Conservation (phyloP, 176 grass and related monocot genomes). For the Triticum monococcum region DNA sequence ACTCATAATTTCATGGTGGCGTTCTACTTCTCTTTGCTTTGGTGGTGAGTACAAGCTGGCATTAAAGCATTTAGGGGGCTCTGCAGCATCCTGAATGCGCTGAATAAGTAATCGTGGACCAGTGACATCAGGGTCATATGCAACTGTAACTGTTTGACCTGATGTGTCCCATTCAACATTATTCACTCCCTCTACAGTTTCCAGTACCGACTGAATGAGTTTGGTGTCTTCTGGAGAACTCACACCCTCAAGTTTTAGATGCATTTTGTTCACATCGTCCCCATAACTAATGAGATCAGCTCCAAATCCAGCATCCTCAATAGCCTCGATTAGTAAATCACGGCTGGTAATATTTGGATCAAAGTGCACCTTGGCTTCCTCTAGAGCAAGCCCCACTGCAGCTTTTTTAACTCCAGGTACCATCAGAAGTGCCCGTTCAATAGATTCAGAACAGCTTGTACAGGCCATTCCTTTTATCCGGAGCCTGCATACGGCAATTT, state of each 20-base stretch:
- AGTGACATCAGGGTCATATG: conserved; percentile 88
- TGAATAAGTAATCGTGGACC: conserved; percentile 89
- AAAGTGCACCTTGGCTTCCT: conserved; percentile 98
- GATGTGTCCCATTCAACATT: conserved; percentile 63
- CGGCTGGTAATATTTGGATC: conserved; percentile 74
- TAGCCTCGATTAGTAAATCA: conserved; percentile 64
- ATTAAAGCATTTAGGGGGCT: conserved; percentile 51
- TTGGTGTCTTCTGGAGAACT: conserved; percentile 57
- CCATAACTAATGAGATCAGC: conserved; percentile 81
- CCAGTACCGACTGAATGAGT: conserved; percentile 69
- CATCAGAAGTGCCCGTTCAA: conserved; percentile 78
- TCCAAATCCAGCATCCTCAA: conserved; percentile 96
- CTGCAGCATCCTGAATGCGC: conserved; percentile 60
- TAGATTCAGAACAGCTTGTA: conserved; percentile 94
- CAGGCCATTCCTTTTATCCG: conserved; percentile 98
- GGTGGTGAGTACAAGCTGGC: conserved; percentile 68
- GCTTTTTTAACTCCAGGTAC: conserved; percentile 92
- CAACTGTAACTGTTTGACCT: conserved; percentile 59
- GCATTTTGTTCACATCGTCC: conserved; percentile 84
- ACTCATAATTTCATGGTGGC: conserved; percentile 57
- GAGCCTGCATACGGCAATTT: conserved; percentile 84
- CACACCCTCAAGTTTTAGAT: conserved; percentile 80
- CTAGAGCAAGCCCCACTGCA: conserved; percentile 83
- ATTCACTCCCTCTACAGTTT: conserved; percentile 68
- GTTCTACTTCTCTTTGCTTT: conserved; percentile 71